Evolutionary conservation across 2,329 filamentous ascomycete species (phyloP).

Genomic region (Pseudogymnoascus sp.): DNA sequence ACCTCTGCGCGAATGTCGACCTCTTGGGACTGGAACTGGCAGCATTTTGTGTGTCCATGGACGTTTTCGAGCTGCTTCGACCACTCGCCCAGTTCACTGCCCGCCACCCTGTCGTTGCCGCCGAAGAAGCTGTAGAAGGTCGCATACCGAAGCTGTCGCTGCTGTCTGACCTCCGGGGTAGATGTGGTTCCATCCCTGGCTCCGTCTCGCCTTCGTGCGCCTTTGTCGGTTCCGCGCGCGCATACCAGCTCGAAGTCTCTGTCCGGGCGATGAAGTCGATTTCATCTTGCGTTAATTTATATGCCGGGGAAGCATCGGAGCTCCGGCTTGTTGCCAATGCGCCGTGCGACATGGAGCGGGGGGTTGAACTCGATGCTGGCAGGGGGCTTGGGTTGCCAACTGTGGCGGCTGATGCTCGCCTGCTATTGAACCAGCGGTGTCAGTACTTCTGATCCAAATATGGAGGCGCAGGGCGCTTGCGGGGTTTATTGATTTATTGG

Average conservation of each 20-base stretch:
- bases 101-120: background rate
- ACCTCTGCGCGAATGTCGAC: background rate
- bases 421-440: constrained; percentile 2
- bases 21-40: background rate
- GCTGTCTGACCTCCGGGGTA: background rate
- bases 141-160: constrained; percentile 2
- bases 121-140: background rate
- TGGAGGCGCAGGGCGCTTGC: background rate
- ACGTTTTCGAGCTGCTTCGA: background rate
- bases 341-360: background rate
- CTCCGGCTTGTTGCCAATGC: background rate
- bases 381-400: background rate
- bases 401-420: background rate
- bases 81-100: background rate
- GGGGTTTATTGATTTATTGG: background rate
- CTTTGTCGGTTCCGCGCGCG: background rate
- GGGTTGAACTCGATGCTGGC: background rate
- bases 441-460: background rate
- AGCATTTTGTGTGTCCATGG: background rate
- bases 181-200: background rate
- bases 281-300: background rate
- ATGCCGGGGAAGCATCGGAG: background rate
- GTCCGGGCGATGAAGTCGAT: constrained; percentile 2
- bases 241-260: background rate
- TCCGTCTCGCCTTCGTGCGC: background rate